Evolutionary conservation across 2,329 filamentous ascomycete species (phyloP).

Genomic region (Alternaria gaisen): DNA sequence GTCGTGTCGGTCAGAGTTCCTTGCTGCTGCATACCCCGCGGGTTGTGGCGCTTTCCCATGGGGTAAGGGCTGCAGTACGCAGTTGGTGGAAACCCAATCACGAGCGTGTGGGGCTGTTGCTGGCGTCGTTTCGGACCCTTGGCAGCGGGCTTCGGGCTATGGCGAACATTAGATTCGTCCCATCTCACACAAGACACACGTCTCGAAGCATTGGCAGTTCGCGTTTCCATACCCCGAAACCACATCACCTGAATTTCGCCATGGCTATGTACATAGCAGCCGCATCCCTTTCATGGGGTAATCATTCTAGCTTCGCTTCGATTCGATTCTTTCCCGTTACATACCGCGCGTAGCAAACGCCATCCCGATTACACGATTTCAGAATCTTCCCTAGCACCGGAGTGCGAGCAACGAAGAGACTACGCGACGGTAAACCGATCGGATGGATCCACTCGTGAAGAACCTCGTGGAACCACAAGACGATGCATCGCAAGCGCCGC

Average conservation of each 20-base stretch:
- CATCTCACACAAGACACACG: background rate
- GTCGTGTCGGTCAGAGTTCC: slow-evolving; percentile 1
- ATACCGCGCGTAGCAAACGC: background rate
- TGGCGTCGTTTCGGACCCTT: slow-evolving; percentile 23
- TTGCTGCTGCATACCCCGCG: slow-evolving; percentile 7
- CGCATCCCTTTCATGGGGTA: background rate
- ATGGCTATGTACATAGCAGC: background rate
- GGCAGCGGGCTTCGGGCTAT: slow-evolving; percentile 24
- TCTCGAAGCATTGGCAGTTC: background rate
- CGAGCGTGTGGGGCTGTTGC: background rate
- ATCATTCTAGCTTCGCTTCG: background rate
- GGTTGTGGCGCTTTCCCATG: slow-evolving; percentile 10
- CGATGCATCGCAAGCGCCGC: background rate
- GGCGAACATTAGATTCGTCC: background rate
- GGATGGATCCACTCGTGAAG: background rate
- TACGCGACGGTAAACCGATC: background rate
- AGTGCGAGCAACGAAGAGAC: background rate
- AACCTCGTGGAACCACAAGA: background rate
- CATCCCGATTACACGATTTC: background rate
- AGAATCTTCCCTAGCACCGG: background rate
- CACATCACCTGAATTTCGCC: background rate
- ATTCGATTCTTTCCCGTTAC: background rate
- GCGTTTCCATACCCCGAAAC: background rate
- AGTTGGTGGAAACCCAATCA: slow-evolving; percentile 13
- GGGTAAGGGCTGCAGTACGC: slow-evolving; percentile 9